A percentile compares a stretch with the other conserved stretches of the same genome.
These are phyloP conservation scores for Apiotrichum siamense DNA, from an alignment of 1,284 basidiomycete genomes.

Conservation along the genomic window DNA sequence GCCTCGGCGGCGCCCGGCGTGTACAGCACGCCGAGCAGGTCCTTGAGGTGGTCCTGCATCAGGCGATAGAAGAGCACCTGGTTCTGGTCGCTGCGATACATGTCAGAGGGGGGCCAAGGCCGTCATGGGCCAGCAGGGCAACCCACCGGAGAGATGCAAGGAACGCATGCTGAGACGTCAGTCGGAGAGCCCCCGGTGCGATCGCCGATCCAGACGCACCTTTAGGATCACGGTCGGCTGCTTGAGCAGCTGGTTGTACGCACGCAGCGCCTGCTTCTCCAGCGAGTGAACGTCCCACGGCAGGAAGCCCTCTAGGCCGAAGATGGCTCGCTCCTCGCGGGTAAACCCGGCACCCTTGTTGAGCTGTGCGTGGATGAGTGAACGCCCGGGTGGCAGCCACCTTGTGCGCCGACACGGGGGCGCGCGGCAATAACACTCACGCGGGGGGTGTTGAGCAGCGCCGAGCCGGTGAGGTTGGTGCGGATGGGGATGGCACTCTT, in stretches of 20 bases:
- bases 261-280: conserved; percentile 63
- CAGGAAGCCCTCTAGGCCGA: conserved; percentile 70
- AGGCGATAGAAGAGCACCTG: conserved; percentile 69
- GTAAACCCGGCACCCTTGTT: conserved; percentile 65
- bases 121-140: not conserved
- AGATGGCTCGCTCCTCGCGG: conserved; percentile 58
- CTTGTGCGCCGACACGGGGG: too few species aligned
- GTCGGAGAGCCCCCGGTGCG: not conserved
- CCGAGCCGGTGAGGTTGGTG: conserved; percentile 23
- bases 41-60: conserved; percentile 60
- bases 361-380: too few species aligned
- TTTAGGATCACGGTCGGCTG: conserved; percentile 37
- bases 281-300: conserved; percentile 68
- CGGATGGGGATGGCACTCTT: conserved; percentile 37
- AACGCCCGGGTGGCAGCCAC: too few species aligned
- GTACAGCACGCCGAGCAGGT: conserved; percentile 58
- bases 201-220: not conserved
- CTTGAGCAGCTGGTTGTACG: conserved; percentile 58
- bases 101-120: not conserved
- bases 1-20: conserved; percentile 49
- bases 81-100: conserved; percentile 52
- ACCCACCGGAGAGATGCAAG: conserved; percentile 4
- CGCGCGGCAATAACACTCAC: too few species aligned
- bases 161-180: conserved; percentile 3
- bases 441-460: conserved; percentile 21